These are phyloP conservation scores for Chamaecyparis obtusa DNA, from an alignment of 75 land plant genomes.

Conservation along the genomic window DNA sequence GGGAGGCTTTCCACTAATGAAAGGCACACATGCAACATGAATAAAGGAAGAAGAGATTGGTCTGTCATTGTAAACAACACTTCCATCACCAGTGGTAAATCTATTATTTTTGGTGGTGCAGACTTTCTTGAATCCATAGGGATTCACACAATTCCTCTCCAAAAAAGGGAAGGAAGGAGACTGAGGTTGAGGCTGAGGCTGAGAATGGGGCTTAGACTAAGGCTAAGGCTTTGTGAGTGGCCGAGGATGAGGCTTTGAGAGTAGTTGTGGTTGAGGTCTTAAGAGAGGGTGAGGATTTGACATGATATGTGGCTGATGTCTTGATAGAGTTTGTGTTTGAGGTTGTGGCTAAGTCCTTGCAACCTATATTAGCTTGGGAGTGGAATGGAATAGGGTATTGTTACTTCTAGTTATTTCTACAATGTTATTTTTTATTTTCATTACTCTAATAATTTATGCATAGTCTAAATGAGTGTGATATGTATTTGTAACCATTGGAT, in stretches of 20 bases:
- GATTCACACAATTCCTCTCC: neutral
- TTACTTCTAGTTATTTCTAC: neutral
- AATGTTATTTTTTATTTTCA: too few species aligned
- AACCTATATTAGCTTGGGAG: neutral
- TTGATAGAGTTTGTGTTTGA: constrained; percentile 7
- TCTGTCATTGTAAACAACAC: constrained; percentile 30
- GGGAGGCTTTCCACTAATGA: constrained; percentile 46
- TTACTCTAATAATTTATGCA: too few species aligned
- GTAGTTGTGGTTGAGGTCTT: neutral
- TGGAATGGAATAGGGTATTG: neutral
- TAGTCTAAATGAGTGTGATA: too few species aligned
- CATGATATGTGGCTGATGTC: neutral
- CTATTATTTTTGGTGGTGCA: constrained; percentile 7
- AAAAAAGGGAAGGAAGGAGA: constrained; percentile 9
- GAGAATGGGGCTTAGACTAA: too few species aligned
- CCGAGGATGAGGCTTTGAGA: neutral
- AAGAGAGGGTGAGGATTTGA: neutral
- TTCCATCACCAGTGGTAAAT: constrained; percentile 57
- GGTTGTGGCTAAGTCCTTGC: constrained; percentile 11
- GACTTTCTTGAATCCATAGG: constrained; percentile 10
- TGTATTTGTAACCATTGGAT: too few species aligned
- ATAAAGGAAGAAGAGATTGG: constrained; percentile 20
- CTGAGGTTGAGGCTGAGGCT: constrained; percentile 9
- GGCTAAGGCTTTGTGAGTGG: neutral
- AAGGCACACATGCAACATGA: constrained; percentile 18